Evolutionary conservation across 495 filamentous ascomycete genomes (phyloP), one percentile per base, ranked within the genome.

Genomic region (Hypoxylon crocopeplum): DNA sequence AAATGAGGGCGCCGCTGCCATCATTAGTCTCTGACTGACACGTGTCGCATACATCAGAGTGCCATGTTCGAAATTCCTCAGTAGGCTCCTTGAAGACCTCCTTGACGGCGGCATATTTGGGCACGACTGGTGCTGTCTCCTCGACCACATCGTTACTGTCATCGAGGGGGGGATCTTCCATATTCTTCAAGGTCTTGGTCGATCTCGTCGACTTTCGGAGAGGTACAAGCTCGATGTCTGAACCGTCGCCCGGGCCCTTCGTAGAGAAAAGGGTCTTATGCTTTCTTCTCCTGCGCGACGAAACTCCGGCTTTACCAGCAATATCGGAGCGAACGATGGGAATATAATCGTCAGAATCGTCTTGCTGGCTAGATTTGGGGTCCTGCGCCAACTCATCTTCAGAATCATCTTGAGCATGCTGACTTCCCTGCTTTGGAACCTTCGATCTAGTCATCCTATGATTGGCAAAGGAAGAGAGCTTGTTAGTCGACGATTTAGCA

Each of bases 31-130:
- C 45, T 10, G 50, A 40, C 30, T 30, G 30, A 71, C 95, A 99
- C n/a, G 81, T 76, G 54, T 90, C 87, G 70, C 95, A 99, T 4
- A 65, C 67, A 13, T 82, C 72, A n/a, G 75, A 81, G 69, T 99
- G 95, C 5, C 79, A 77, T 24, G 73, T 67, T 56, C 81, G 77
- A 70, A 96, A 96, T 0, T 71, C 67, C 1, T 64, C 25, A 5
- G 82, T 62, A 7, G 87, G 56, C 11, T 71, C 70, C 48, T 84
- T 72, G 68, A 92, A 96, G 0, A 76, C 64, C 67, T 97, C 93
- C 51, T 86, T 83, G 3, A 90, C 82, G 10, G 84, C 84, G 20
- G 81, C 71, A 24, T 82, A 72, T 60, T 84, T 89, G 1, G 80
- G 76, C 2, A 61, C 63, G 1, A 58, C 69, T 8, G 62, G 63